Evolutionary conservation across 129 eudicot species (phyloP).

Genomic region (Saussurea involucrata): DNA sequence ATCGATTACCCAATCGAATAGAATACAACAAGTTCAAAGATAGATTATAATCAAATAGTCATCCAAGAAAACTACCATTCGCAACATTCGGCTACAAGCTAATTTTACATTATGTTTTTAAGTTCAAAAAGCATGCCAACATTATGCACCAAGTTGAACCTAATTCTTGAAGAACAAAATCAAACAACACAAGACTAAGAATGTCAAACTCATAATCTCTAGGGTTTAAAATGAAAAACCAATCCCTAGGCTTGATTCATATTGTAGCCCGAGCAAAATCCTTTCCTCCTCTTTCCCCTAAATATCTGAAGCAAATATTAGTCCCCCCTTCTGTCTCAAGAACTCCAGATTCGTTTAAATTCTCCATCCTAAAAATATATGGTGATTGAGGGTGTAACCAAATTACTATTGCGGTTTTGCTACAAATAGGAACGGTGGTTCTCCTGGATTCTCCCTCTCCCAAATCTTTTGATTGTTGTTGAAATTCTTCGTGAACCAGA

Average conservation of each 20-base stretch:
- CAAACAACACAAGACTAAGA: neutral
- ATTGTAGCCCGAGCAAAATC: neutral
- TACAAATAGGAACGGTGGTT: neutral
- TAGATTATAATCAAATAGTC: neutral
- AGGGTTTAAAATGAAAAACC: neutral
- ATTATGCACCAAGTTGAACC: neutral
- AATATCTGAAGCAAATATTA: constrained; percentile 13
- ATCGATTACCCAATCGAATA: neutral
- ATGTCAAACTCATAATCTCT: neutral
- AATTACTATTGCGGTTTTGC: constrained; percentile 3
- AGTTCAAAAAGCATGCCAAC: neutral
- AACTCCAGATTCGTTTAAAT: neutral
- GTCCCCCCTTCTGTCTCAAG: neutral
- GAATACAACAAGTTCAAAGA: neutral
- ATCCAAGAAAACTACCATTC: neutral
- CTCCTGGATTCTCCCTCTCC: constrained; percentile 10
- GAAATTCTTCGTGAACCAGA: neutral
- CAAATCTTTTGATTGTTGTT: constrained; percentile 11
- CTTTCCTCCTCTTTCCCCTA: neutral
- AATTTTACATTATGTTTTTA: neutral
- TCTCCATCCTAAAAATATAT: neutral
- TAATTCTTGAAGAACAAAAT: neutral
- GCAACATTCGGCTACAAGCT: neutral
- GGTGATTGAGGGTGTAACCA: constrained; percentile 22
- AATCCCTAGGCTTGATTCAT: neutral